Evolutionary conservation across 192 early-diverging fungal genomes (phyloP).

Genomic region (Coemansia sp.): DNA sequence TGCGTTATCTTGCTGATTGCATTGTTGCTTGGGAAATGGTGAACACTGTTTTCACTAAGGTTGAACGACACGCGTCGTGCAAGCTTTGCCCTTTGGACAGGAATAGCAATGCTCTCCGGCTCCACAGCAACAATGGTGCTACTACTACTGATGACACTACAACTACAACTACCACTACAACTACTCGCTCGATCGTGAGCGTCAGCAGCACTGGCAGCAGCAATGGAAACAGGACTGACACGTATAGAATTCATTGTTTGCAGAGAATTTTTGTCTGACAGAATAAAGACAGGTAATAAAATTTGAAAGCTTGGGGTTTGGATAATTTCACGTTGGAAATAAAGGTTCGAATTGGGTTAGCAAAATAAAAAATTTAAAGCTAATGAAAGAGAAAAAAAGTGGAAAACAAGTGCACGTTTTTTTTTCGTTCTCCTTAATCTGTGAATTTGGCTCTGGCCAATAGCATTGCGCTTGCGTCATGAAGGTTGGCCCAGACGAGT

Average conservation of each 20-base stretch:
- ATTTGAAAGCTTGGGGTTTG: background rate
- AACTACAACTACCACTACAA: slow-evolving; percentile 6
- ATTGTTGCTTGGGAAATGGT: slow-evolving; percentile 50
- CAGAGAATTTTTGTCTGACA: background rate
- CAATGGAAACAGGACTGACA: slow-evolving; percentile 40
- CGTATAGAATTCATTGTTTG: slow-evolving; percentile 54
- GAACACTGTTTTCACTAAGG: slow-evolving; percentile 40
- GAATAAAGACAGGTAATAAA: background rate
- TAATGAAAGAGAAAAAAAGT: background rate
- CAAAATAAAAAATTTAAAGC: background rate
- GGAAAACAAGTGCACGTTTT: background rate
- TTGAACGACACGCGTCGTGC: slow-evolving; percentile 54
- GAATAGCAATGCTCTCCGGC: slow-evolving; percentile 20
- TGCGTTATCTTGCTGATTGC: slow-evolving; percentile 44
- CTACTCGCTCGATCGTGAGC: slow-evolving; percentile 4
- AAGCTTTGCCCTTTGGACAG: slow-evolving; percentile 16
- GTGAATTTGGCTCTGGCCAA: too few relatives aligned
- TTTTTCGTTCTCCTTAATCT: too few relatives aligned
- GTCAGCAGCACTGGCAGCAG: slow-evolving; percentile 17
- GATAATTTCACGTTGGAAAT: too few relatives aligned
- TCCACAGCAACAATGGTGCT: background rate
- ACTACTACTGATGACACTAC: slow-evolving; percentile 7
- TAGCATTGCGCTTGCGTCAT: too few relatives aligned
- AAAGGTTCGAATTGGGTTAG: background rate
- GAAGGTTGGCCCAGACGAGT: too few relatives aligned